Evolutionary conservation across 1,139 yeast species (phyloP).

Genomic region (Suhomyces bokatorum): DNA sequence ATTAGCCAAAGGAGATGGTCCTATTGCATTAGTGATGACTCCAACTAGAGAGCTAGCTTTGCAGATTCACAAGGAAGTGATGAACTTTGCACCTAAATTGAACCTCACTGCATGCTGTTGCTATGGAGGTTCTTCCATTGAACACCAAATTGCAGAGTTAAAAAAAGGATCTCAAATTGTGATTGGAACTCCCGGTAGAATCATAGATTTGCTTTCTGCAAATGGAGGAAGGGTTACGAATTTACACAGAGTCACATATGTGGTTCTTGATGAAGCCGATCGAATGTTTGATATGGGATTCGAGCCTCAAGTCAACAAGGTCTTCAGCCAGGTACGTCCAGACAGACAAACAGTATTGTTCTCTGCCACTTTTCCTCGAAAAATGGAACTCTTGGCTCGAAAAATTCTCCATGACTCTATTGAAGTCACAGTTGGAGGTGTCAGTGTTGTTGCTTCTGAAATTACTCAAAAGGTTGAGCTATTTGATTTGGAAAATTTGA

Average conservation of each 20-base stretch:
- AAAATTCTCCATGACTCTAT: conserved; percentile 63
- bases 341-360: conserved; percentile 91
- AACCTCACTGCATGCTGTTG: conserved; percentile 66
- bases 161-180: conserved; percentile 79
- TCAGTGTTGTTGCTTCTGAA: conserved; percentile 81
- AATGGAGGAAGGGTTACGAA: conserved; percentile 79
- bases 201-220: conserved; percentile 84
- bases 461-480: conserved; percentile 72
- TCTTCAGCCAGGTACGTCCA: conserved; percentile 75
- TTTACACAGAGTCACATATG: conserved; percentile 68
- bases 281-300: conserved; percentile 97
- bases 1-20: conserved; percentile 58
- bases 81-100: conserved; percentile 54
- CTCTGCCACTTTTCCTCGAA: conserved; percentile 90
- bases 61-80: conserved; percentile 74
- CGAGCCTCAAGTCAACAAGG: conserved; percentile 91
- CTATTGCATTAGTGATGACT: conserved; percentile 76
- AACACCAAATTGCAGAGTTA: conserved; percentile 76
- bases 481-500: conserved; percentile 34
- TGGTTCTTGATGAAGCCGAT: conserved; percentile 95
- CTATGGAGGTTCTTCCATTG: conserved; percentile 91
- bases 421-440: conserved; percentile 79
- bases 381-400: conserved; percentile 74
- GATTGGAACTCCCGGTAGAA: conserved; percentile 94
- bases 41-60: conserved; percentile 94